Evolutionary conservation across 2,329 filamentous ascomycete species (phyloP).

Genomic region (Aureobasidium sp.): DNA sequence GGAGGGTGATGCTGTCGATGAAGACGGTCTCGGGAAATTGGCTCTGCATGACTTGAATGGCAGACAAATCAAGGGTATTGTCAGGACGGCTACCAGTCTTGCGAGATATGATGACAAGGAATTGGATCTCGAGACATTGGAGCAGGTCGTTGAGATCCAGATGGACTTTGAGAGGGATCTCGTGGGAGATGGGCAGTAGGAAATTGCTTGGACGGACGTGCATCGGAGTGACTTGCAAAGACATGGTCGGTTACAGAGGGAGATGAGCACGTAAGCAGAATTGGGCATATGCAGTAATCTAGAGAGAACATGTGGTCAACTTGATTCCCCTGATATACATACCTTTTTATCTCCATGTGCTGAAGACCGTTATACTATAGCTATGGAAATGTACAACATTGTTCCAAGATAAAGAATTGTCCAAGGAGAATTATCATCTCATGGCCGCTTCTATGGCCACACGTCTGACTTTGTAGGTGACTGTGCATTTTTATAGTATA

Average conservation of each 20-base stretch:
- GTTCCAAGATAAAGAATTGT: too few relatives aligned
- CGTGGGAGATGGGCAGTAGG: neutral
- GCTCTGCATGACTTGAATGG: neutral
- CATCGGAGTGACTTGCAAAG: neutral
- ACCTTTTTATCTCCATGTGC: too few relatives aligned
- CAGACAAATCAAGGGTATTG: conserved; percentile 5
- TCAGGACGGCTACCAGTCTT: conserved; percentile 1
- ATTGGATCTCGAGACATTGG: neutral
- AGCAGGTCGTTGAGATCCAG: conserved; percentile 5
- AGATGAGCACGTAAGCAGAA: neutral
- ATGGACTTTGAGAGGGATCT: conserved; percentile 9
- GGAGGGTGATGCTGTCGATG: neutral
- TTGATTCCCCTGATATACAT: too few relatives aligned
- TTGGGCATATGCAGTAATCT: too few relatives aligned
- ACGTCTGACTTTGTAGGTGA: too few relatives aligned
- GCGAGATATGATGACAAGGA: conserved; percentile 2
- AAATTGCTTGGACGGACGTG: neutral
- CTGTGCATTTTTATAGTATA: too few relatives aligned
- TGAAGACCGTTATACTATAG: too few relatives aligned
- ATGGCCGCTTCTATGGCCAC: too few relatives aligned
- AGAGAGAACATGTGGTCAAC: too few relatives aligned
- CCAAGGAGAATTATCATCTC: too few relatives aligned
- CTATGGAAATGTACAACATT: too few relatives aligned
- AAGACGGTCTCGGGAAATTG: neutral
- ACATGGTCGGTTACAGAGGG: neutral